A percentile compares a stretch with the other conserved stretches of the same genome.
phyloP scores from a whole-genome alignment of 2,329 filamentous ascomycete species.

The Arachnomyces sp. region DNA sequence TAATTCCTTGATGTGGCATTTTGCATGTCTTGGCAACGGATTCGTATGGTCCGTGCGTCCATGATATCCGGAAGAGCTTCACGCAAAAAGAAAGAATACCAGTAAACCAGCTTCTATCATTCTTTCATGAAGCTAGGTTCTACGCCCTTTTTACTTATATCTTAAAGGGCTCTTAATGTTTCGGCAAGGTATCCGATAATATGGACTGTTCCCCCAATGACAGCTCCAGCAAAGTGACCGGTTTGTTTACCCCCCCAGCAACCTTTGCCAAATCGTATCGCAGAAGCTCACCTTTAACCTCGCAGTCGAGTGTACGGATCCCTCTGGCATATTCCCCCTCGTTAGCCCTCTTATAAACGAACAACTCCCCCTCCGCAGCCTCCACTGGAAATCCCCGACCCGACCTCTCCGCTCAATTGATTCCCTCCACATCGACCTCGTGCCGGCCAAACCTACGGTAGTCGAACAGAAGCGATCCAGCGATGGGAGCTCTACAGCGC shows the following conservation, averaged over 20 bases:
- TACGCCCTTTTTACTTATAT: too few species aligned
- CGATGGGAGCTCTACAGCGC: constrained; percentile 26
- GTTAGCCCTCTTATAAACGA: constrained; percentile 68
- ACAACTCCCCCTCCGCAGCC: constrained; percentile 76
- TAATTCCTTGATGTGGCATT: too few species aligned
- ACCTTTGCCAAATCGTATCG: neutral
- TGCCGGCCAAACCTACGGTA: constrained; percentile 49
- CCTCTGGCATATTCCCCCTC: constrained; percentile 76
- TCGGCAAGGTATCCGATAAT: neutral
- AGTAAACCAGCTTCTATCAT: too few species aligned
- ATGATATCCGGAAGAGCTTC: too few species aligned
- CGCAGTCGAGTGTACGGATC: constrained; percentile 91
- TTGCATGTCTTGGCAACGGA: too few species aligned
- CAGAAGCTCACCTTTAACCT: constrained; percentile 5
- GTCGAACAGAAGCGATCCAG: constrained; percentile 28
- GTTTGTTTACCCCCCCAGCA: constrained; percentile 34
- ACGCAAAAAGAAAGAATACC: too few species aligned
- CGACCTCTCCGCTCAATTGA: constrained; percentile 89
- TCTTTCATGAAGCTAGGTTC: too few species aligned
- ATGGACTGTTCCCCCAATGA: constrained; percentile 39
- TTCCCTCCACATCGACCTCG: constrained; percentile 80
- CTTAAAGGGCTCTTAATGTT: neutral
- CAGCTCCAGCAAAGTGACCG: constrained; percentile 66
- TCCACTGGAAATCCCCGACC: constrained; percentile 94
- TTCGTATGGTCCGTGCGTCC: too few species aligned